These are phyloP conservation scores for Passiflora organensis DNA, from an alignment of 345 rosid genomes.

Conservation along the genomic window DNA sequence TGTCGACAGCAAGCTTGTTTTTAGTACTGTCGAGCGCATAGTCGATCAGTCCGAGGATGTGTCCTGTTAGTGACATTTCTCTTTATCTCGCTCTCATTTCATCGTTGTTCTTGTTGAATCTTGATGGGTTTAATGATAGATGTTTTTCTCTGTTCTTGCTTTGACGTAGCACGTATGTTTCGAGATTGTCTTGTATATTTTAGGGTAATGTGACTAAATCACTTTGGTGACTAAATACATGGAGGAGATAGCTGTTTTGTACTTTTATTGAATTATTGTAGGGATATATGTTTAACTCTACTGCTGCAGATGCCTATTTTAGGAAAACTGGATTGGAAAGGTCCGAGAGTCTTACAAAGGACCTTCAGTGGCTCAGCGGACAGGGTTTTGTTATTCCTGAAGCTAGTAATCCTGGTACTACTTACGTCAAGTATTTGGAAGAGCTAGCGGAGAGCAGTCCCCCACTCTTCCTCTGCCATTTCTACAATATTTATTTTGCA, in stretches of 20 bases:
- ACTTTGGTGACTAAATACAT: no score
- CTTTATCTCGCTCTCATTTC: neutral
- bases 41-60: slow-evolving; percentile 77
- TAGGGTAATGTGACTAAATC: no score
- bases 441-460: slow-evolving; percentile 64
- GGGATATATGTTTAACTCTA: neutral
- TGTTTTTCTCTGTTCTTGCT: no score
- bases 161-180: no score
- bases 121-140: no score
- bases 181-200: no score
- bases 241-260: neutral
- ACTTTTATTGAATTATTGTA: neutral
- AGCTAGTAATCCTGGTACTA: slow-evolving; percentile 55
- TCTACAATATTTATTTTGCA: slow-evolving; percentile 83
- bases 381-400: slow-evolving; percentile 48
- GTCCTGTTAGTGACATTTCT: slow-evolving; percentile 50
- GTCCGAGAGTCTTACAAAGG: slow-evolving; percentile 51
- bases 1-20: slow-evolving; percentile 75
- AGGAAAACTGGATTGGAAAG: slow-evolving; percentile 85
- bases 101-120: no score
- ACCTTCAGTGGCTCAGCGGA: slow-evolving; percentile 58
- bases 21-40: slow-evolving; percentile 61
- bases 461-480: slow-evolving; percentile 75
- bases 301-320: slow-evolving; percentile 67
- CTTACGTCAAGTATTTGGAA: slow-evolving; percentile 65